Conservation (phyloP, 805 yeast species). For the Metschnikowia gelsemii region DNA sequence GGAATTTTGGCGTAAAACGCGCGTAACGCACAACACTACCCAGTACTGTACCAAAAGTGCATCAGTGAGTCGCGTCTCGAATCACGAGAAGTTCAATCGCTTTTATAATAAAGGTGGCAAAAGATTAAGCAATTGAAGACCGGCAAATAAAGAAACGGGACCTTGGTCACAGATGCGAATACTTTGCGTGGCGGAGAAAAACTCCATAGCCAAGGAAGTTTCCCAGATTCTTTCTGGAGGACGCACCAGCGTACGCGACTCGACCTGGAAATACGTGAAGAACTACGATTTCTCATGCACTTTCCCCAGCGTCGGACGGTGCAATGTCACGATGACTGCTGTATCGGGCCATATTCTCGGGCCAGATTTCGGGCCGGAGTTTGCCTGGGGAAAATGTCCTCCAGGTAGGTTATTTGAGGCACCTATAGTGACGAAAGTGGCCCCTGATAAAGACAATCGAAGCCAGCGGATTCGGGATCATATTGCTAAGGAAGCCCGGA, state of each 20-base stretch:
- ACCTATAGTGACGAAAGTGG: constrained; percentile 47
- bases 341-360: constrained; percentile 83
- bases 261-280: constrained; percentile 61
- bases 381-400: constrained; percentile 62
- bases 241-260: constrained; percentile 42
- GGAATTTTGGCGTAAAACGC: too few species aligned
- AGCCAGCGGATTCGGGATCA: constrained; percentile 52
- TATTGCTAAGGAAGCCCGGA: constrained; percentile 62
- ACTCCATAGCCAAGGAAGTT: constrained; percentile 87
- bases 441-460: constrained; percentile 38
- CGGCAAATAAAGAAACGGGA: too few species aligned
- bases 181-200: constrained; percentile 95
- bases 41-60: too few species aligned
- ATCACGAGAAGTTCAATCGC: too few species aligned
- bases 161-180: constrained; percentile 52
- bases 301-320: constrained; percentile 60
- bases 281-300: constrained; percentile 75
- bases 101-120: too few species aligned
- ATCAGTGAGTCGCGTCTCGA: too few species aligned
- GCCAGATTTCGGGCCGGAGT: constrained; percentile 61
- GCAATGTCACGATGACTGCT: constrained; percentile 87
- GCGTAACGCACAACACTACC: too few species aligned
- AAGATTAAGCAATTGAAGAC: too few species aligned
- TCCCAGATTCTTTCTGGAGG: constrained; percentile 78
- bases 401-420: constrained; percentile 72